Conservation (phyloP, 2,329 filamentous ascomycete genomes). For the Hypoxylon sp. region DNA sequence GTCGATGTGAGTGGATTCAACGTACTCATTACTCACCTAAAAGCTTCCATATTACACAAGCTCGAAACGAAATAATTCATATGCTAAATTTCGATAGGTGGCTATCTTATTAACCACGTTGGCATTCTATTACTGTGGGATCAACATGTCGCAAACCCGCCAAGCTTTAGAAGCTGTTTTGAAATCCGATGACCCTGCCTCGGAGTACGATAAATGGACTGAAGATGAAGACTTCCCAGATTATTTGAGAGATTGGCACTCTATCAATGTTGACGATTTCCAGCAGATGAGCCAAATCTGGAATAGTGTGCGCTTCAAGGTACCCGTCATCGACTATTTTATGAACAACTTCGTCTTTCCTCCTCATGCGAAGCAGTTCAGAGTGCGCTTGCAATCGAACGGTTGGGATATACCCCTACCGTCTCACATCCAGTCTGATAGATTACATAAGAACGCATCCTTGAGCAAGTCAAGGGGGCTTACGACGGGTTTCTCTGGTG, state of each 20-base stretch:
- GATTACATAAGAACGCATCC: conserved; percentile 1
- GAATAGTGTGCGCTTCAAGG: conserved; percentile 63
- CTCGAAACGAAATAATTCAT: background rate
- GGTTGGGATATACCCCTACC: conserved; percentile 76
- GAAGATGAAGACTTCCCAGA: conserved; percentile 61
- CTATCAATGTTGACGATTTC: conserved; percentile 72
- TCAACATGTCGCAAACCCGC: conserved; percentile 64
- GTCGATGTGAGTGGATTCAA: conserved; percentile 58
- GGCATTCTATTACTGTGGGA: conserved; percentile 75
- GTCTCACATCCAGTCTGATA: conserved; percentile 42
- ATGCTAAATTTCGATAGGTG: conserved; percentile 60
- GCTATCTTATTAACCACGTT: conserved; percentile 76
- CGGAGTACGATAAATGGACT: conserved; percentile 69
- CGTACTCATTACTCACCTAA: background rate
- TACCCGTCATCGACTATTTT: conserved; percentile 71
- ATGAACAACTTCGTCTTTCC: conserved; percentile 77
- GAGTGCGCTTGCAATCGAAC: conserved; percentile 73
- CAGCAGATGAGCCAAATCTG: conserved; percentile 67
- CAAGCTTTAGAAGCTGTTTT: conserved; percentile 66
- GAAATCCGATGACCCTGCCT: conserved; percentile 69
- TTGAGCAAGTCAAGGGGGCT: conserved; percentile 50
- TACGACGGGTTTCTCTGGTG: conserved; percentile 78
- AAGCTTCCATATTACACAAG: background rate
- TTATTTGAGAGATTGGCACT: conserved; percentile 66
- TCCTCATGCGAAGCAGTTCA: conserved; percentile 74